These are phyloP conservation scores for Aspergillus nidulans DNA, from an alignment of 495 filamentous ascomycete species.

Conservation along the genomic window DNA sequence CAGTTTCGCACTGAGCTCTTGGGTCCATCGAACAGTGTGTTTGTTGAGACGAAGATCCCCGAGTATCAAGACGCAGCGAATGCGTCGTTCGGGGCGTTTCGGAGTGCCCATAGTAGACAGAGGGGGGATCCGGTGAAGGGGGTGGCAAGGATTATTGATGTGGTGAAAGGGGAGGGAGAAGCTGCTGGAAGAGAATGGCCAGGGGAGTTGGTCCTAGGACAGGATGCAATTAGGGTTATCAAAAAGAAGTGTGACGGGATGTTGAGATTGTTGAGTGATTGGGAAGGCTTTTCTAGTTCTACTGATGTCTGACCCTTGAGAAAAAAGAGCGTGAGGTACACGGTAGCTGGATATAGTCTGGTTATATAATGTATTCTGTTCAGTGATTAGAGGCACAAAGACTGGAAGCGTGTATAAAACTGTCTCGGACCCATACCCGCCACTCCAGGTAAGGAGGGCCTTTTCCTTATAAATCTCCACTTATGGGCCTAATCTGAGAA, in stretches of 20 bases:
- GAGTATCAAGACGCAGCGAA: not conserved
- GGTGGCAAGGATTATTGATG: constrained; percentile 3
- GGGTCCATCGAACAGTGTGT: not conserved
- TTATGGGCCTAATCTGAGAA: too few species aligned
- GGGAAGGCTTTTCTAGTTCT: not conserved
- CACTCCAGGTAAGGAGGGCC: too few species aligned
- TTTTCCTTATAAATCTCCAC: too few species aligned
- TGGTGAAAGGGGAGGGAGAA: not conserved
- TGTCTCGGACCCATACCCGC: too few species aligned
- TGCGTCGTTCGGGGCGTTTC: not conserved
- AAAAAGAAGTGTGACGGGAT: constrained; percentile 5
- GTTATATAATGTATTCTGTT: too few species aligned
- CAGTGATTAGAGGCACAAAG: too few species aligned
- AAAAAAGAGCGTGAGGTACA: too few species aligned
- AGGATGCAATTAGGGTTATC: constrained; percentile 4
- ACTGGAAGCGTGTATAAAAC: too few species aligned
- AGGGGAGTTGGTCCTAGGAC: not conserved
- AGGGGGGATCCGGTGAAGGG: constrained; percentile 6
- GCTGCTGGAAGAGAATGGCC: not conserved
- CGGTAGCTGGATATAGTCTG: too few species aligned
- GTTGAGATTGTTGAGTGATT: constrained; percentile 1
- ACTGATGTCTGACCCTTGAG: too few species aligned
- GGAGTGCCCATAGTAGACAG: not conserved
- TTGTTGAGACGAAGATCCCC: not conserved
- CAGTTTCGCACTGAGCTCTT: constrained; percentile 6